Evolutionary conservation across 495 filamentous ascomycete species (phyloP).

Genomic region (Pseudevernia furfuracea): DNA sequence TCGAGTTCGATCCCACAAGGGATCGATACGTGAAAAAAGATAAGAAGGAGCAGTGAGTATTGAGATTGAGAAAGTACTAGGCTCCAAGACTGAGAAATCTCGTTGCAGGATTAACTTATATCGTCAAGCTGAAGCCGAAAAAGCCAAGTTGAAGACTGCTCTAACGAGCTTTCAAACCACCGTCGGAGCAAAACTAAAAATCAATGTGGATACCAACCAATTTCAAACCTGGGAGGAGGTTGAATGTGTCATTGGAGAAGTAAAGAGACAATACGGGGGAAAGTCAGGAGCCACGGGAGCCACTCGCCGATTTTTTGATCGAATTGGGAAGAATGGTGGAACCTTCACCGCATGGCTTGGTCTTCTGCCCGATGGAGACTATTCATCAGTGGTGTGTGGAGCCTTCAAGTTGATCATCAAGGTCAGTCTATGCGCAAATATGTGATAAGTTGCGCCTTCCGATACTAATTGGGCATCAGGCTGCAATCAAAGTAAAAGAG

Average conservation of each 20-base stretch:
- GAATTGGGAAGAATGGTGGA: background rate
- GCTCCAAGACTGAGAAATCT: background rate
- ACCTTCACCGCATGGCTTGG: constrained; percentile 3
- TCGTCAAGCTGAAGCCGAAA: background rate
- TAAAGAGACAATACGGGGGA: background rate
- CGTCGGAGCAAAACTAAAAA: background rate
- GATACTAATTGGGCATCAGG: background rate
- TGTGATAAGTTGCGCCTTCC: background rate
- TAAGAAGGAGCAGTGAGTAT: background rate
- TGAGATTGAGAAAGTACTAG: background rate
- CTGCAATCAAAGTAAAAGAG: constrained; percentile 8
- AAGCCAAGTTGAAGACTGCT: background rate
- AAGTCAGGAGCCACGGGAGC: background rate
- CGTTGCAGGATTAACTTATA: background rate
- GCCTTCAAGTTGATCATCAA: constrained; percentile 14
- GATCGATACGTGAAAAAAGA: background rate
- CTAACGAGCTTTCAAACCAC: background rate
- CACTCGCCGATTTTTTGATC: background rate
- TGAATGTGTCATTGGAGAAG: background rate
- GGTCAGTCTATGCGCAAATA: background rate
- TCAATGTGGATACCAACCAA: background rate
- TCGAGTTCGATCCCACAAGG: background rate
- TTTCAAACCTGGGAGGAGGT: constrained; percentile 2
- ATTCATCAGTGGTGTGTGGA: constrained; percentile 12
- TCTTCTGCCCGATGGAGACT: constrained; percentile 12